A percentile compares a stretch with the other conserved stretches of the same genome.
phyloP scores from a whole-genome alignment of 768 basidiomycete genomes.

The Termitomyces sp. region DNA sequence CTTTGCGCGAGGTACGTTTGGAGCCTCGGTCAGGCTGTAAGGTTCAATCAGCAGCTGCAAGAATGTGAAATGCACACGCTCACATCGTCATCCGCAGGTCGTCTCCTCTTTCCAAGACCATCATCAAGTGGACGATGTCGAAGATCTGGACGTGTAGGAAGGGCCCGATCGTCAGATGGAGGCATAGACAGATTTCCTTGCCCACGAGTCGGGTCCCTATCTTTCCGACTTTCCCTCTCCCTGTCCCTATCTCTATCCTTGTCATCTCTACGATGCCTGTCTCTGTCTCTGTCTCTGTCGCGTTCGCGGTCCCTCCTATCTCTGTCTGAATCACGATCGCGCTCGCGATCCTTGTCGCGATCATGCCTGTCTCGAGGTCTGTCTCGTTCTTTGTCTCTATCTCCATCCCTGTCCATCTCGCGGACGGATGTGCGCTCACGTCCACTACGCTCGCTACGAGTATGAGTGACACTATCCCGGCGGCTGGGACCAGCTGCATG shows the following conservation, averaged over 20 bases:
- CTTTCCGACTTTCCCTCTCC: constrained; percentile 58
- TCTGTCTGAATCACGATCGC: constrained; percentile 54
- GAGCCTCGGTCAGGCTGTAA: constrained; percentile 63
- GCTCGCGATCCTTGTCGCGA: constrained; percentile 52
- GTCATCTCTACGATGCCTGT: constrained; percentile 21
- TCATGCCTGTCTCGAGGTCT: constrained; percentile 46
- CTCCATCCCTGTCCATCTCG: constrained; percentile 40
- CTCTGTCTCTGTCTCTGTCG: constrained; percentile 42
- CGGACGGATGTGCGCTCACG: constrained; percentile 34
- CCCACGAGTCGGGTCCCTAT: constrained; percentile 43
- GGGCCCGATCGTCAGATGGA: constrained; percentile 45
- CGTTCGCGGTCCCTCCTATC: constrained; percentile 54
- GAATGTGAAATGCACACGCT: constrained; percentile 19
- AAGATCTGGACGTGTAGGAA: constrained; percentile 56
- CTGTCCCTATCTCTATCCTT: constrained; percentile 48
- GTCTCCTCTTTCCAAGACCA: constrained; percentile 64
- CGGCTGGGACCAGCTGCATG: constrained; percentile 32
- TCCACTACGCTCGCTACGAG: constrained; percentile 41
- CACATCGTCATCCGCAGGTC: constrained; percentile 71
- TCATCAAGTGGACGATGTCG: constrained; percentile 59
- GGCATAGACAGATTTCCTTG: constrained; percentile 25
- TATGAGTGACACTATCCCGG: constrained; percentile 49
- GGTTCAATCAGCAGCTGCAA: constrained; percentile 11
- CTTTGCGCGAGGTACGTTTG: constrained; percentile 81
- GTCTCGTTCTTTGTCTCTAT: constrained; percentile 43